Base-by-base conservation (phyloP, 768 basidiomycete species). In the Xerocomellus chrysenteron region DNA sequence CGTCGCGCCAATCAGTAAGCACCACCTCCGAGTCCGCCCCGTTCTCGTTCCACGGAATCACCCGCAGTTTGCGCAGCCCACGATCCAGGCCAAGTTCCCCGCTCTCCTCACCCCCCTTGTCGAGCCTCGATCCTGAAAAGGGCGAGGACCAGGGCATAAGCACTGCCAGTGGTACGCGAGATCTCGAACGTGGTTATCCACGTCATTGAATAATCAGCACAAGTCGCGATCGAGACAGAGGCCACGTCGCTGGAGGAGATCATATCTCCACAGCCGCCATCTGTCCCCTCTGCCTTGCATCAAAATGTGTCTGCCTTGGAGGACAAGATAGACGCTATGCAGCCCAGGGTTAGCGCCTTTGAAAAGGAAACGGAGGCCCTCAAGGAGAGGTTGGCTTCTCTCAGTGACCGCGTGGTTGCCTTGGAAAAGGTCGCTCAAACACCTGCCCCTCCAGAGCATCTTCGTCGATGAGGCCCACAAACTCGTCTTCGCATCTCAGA, bases 31-130 rank as follows among this genome's bases (percentile, higher is more conserved):
- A 21, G 21, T 0, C 12, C 19, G 4, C 1, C 17, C n/a, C 6
- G 8, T 13, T 11, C 21, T 33, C 16, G 12, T 36, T 13, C 36
- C 30, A 19, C 4, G 24, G 5, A n/a, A 16, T 41, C 40, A 52
- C 19, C 50, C 35, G 16, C 41, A 14, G 4, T 12, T 13, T 21
- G 11, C 32, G 11, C 24, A 49, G 53, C 26, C 21, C 42, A 12
- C 28, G 39, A 40, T 52, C 58, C 47, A 51, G 48, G 17, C 44
- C 52, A 30, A 46, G 43, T 28, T 63, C 62, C 4, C 62, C 62
- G 14, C 62, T 63, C 12, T 56, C 62, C 16, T 21, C 59, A n/a
- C 62, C 62, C 17, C 62, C 62, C 24, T 17, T 56, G 43, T 54
- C 45, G 21, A 52, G 21, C 11, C 2, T 33, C 4, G 53, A 48